Evolutionary conservation across 495 filamentous ascomycete genomes (phyloP).

Genomic region (Zalerion maritima): DNA sequence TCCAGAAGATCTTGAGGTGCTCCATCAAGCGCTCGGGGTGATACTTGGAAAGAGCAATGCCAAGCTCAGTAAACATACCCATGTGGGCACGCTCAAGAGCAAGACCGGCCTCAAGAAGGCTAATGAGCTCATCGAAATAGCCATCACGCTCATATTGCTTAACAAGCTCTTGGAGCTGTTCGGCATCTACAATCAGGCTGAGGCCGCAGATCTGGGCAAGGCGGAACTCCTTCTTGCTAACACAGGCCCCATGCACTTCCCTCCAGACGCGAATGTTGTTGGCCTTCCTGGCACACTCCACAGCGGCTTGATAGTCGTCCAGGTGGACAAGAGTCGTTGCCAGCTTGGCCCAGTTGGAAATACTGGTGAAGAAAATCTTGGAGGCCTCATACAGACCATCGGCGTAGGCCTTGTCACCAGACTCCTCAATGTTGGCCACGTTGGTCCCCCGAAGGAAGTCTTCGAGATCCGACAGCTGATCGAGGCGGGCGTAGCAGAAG

Average conservation of each 20-base stretch:
- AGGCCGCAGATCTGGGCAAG: constrained; percentile 98
- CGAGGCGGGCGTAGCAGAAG: constrained; percentile 81
- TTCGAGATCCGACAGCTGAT: constrained; percentile 85
- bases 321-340: constrained; percentile 94
- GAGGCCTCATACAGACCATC: constrained; percentile 92
- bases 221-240: constrained; percentile 97
- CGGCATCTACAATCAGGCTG: constrained; percentile 95
- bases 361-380: constrained; percentile 97
- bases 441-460: constrained; percentile 92
- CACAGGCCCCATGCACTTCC: constrained; percentile 94
- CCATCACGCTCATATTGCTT: constrained; percentile 94
- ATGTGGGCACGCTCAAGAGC: constrained; percentile 69
- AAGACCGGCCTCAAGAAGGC: constrained; percentile 85
- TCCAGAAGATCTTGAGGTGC: constrained; percentile 98
- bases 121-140: constrained; percentile 96
- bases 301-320: constrained; percentile 92
- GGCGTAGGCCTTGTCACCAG: constrained; percentile 92
- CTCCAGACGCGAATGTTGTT: constrained; percentile 99
- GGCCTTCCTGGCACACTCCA: constrained; percentile 96
- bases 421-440: constrained; percentile 87
- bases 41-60: constrained; percentile 90
- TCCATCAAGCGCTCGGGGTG: constrained; percentile 96
- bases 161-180: constrained; percentile 86
- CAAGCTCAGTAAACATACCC: constrained; percentile 95
- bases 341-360: constrained; percentile 99